Evolutionary conservation across 2,329 filamentous ascomycete genomes (phyloP), one percentile per base, ranked within the genome.

Genomic region (Monosporascus sp.): DNA sequence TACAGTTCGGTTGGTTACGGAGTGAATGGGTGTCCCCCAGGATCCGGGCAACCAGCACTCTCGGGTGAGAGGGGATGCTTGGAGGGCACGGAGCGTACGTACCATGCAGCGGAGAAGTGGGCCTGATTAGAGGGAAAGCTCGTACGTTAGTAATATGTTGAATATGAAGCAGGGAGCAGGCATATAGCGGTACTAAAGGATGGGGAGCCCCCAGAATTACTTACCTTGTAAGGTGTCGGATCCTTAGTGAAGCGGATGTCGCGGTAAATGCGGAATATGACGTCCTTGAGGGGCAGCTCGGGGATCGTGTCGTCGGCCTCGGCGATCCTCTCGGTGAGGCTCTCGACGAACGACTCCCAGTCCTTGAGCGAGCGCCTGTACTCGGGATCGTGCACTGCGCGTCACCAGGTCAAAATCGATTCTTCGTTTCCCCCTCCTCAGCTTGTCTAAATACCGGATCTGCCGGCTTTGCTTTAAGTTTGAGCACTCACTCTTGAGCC

Each of bases 181-280:
- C 31, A 34, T 9, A 34, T 34, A 14, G 11, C 4, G 31, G 11
- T 14, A 5, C 9, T 60, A 70, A 66, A 52, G 31, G 49, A 38
- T 53, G 52, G 49, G 48, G 44, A 48, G 41, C 53, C 45, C 6
- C 11, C 6, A 20, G 11, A 11, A 31, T 8, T 22, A 37, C 76
- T 63, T 73, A 88, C 88, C 80, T 95, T 96, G 76, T 96, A 96
- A 0, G 92, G 91, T 2, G 90, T 94, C 20, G 83, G 88, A 64
- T 96, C 86, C 61, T 90, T 88, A 64, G 81, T 88, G 72, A 96
- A 96, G 52, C 91, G 84, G 44, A 94, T 81, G 63, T 96, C 91
- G 62, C 91, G 80, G 71, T 96, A 91, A 55, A 96, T 94, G 56
- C 91, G 86, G 68, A 93, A 96, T 48, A 91, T 84, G 61, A 96